phyloP scores from a whole-genome alignment of 176 grass and related monocot species.

The Hordeum vulgare region DNA sequence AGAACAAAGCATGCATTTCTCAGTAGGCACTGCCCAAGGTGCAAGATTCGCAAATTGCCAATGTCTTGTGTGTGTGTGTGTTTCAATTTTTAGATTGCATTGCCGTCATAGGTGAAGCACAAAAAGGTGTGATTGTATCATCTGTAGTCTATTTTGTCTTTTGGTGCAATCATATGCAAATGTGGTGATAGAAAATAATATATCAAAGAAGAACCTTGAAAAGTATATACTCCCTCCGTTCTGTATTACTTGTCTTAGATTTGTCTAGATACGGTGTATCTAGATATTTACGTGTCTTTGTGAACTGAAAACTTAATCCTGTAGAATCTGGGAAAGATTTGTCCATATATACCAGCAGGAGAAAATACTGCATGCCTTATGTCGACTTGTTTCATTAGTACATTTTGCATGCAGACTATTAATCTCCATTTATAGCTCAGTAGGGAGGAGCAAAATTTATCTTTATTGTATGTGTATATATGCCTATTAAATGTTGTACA shows the following conservation, averaged over 20 bases:
- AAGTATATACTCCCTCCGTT: not conserved
- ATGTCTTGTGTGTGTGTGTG: not conserved
- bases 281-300: not conserved
- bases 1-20: not conserved
- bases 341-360: not conserved
- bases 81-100: not conserved
- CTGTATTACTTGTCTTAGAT: no score
- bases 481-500: not conserved
- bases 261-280: not conserved
- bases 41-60: not conserved
- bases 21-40: not conserved
- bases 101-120: not conserved
- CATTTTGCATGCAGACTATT: slow-evolving; percentile 13
- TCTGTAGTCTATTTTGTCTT: not conserved
- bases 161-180: not conserved
- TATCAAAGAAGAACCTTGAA: not conserved
- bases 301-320: not conserved
- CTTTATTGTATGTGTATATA: not conserved
- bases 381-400: not conserved
- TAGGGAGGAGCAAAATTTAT: not conserved
- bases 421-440: not conserved
- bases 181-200: not conserved
- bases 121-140: not conserved
- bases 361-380: not conserved
- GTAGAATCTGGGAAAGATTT: not conserved